These are phyloP conservation scores for Aphanocladium album DNA, from an alignment of 2,329 filamentous ascomycete species.

Conservation along the genomic window DNA sequence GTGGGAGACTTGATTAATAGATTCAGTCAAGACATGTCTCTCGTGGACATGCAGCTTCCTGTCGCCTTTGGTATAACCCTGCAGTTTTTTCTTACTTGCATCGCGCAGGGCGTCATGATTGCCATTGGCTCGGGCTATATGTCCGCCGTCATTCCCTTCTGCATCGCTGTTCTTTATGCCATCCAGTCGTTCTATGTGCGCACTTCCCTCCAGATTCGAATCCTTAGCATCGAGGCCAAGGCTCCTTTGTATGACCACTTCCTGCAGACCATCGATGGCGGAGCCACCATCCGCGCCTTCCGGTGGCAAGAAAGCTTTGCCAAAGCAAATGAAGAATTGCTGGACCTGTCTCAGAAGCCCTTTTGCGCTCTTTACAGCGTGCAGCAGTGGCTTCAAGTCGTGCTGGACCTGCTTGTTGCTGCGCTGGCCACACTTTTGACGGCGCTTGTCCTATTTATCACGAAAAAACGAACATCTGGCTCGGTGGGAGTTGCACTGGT, in stretches of 20 bases:
- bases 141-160: conserved; percentile 33
- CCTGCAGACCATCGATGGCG: conserved; percentile 38
- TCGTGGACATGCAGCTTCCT: conserved; percentile 29
- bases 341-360: conserved; percentile 39
- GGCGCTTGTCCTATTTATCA: conserved; percentile 32
- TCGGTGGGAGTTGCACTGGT: conserved; percentile 18
- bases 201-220: conserved; percentile 43
- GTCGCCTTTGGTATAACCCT: conserved; percentile 6
- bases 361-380: conserved; percentile 41
- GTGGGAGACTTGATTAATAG: conserved; percentile 24
- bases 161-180: conserved; percentile 31
- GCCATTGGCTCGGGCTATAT: conserved; percentile 33
- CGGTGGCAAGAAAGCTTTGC: conserved; percentile 30
- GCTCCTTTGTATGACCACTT: conserved; percentile 43
- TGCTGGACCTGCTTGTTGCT: conserved; percentile 42
- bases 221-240: conserved; percentile 43
- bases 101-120: conserved; percentile 36
- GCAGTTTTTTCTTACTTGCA: conserved; percentile 22
- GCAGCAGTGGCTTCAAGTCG: conserved; percentile 41
- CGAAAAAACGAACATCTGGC: conserved; percentile 17
- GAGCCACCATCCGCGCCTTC: conserved; percentile 43
- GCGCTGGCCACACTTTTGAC: conserved; percentile 31
- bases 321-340: conserved; percentile 21
- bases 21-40: conserved; percentile 32
- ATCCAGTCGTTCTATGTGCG: conserved; percentile 43